Evolutionary conservation across 441 rosid species (phyloP), one percentile per base, ranked within the genome.

Genomic region (Populus hybrid): DNA sequence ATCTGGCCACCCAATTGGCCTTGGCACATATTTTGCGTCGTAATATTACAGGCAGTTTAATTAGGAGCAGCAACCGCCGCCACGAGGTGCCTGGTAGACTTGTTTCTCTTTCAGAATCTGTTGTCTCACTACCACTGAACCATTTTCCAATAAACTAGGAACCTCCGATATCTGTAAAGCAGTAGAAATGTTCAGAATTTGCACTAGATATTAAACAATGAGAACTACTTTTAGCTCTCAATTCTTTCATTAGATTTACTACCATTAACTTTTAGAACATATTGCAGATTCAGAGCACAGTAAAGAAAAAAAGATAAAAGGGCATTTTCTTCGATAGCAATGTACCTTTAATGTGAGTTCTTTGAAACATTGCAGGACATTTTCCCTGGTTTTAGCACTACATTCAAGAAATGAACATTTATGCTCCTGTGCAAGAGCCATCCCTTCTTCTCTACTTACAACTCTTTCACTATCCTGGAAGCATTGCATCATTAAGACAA

Each of bases 401-500:
- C 97, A 89, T 84, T 92, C 97, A 5, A 89, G 84, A 83, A 90
- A 92, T 54, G 81, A 79, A 72, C 93, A 88, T 23, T 82, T 87
- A 21, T 75, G 86, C 81, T 87, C 82, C 78, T 75, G 73, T 1
- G 97, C 97, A 68, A 92, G 92, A 81, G 89, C 89, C 77, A 88
- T 81, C 6, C 94, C 97, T 78, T 92, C 97, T 73, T 89, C 94
- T 82, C 82, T 87, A 42, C 85, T 86, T 70, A 90, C 97, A 67
- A 81, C 89, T 81, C 90, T 88, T 71, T 88, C 96, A 69, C 88
- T 63, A 24, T 89, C 97, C 94, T 90, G 87, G 77, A 77, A 80
- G 70, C 28, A 11, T 57, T 16, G 11, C n/a, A 74, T n/a, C 59
- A 67, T 73, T 54, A 1, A 66, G 38, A 69, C 50, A 14, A 69